A percentile compares a stretch with the other conserved stretches of the same genome.
Conservation (phyloP, 495 filamentous ascomycete species). For the Aspergillus funiculosus region DNA sequence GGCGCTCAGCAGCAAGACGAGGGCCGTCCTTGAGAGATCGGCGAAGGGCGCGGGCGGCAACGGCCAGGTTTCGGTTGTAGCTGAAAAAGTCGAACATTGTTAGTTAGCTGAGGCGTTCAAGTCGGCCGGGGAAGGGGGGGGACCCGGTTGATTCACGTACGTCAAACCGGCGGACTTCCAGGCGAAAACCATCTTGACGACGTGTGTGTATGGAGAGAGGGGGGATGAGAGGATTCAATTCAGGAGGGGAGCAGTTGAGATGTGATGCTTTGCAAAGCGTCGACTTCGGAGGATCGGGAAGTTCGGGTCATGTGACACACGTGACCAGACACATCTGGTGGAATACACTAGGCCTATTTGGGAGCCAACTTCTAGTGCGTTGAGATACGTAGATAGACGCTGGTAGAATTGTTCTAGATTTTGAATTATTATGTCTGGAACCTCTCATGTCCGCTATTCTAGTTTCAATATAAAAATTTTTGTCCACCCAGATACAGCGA, state of each 20-base stretch:
- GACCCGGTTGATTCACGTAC: conserved; percentile 49
- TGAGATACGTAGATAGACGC: too few species aligned
- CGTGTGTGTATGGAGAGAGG: too few species aligned
- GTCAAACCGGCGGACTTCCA: conserved; percentile 98
- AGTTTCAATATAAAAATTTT: too few species aligned
- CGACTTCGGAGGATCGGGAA: conserved; percentile 42
- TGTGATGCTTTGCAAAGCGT: conserved; percentile 34
- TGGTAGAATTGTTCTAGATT: too few species aligned
- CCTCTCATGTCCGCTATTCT: too few species aligned
- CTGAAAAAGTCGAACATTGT: conserved; percentile 35
- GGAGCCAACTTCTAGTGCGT: too few species aligned
- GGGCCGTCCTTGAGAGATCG: conserved; percentile 91
- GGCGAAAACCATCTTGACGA: conserved; percentile 87
- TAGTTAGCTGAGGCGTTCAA: conserved; percentile 10
- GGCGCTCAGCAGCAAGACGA: conserved; percentile 78
- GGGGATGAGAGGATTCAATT: conserved; percentile 25
- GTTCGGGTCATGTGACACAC: conserved; percentile 30
- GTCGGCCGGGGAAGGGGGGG: neutral
- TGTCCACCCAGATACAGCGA: too few species aligned
- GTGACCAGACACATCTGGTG: neutral
- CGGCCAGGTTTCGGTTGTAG: conserved; percentile 52
- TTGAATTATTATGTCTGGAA: too few species aligned
- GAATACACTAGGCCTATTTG: neutral
- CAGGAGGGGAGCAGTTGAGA: conserved; percentile 26
- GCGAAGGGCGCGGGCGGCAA: conserved; percentile 56